Conservation (phyloP, 257 asterid genomes). For the Nicotiana tomentosiformis region DNA sequence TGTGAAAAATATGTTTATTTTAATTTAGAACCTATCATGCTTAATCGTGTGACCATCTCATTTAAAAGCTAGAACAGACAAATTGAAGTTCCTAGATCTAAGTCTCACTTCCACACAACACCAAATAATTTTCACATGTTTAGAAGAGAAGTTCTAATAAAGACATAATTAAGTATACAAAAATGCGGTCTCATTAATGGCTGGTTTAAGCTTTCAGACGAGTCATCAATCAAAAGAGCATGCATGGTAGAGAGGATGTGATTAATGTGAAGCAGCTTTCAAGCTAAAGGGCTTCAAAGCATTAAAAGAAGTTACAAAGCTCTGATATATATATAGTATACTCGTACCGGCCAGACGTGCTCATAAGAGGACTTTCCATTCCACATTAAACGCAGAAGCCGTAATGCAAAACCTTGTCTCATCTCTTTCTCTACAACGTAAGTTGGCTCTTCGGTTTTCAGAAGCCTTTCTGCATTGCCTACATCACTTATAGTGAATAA, state of each 20-base stretch:
- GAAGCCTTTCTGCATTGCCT: slow-evolving; percentile 24
- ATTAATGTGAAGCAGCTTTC: too few species aligned
- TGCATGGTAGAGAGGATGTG: too few species aligned
- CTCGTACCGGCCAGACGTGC: slow-evolving; percentile 29
- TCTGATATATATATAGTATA: too few species aligned
- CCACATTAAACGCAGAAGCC: slow-evolving; percentile 29
- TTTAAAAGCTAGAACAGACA: not conserved
- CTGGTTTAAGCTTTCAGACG: too few species aligned
- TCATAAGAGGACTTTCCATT: slow-evolving; percentile 30
- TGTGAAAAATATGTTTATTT: too few species aligned
- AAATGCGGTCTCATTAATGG: too few species aligned
- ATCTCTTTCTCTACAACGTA: slow-evolving; percentile 17
- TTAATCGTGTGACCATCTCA: not conserved
- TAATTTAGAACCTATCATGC: not conserved
- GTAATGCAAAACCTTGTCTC: slow-evolving; percentile 14
- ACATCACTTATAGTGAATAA: slow-evolving; percentile 8
- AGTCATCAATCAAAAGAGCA: too few species aligned
- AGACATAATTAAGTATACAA: too few species aligned
- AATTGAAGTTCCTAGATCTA: not conserved
- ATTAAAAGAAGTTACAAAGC: too few species aligned
- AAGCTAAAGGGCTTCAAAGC: too few species aligned
- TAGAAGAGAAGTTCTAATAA: too few species aligned
- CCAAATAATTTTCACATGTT: not conserved
- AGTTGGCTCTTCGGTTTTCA: slow-evolving; percentile 13
- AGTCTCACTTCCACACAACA: too few species aligned